A percentile compares a stretch with the other conserved stretches of the same genome.
phyloP scores from a whole-genome alignment of 2,329 filamentous ascomycete species.

The Nakataea oryzae region DNA sequence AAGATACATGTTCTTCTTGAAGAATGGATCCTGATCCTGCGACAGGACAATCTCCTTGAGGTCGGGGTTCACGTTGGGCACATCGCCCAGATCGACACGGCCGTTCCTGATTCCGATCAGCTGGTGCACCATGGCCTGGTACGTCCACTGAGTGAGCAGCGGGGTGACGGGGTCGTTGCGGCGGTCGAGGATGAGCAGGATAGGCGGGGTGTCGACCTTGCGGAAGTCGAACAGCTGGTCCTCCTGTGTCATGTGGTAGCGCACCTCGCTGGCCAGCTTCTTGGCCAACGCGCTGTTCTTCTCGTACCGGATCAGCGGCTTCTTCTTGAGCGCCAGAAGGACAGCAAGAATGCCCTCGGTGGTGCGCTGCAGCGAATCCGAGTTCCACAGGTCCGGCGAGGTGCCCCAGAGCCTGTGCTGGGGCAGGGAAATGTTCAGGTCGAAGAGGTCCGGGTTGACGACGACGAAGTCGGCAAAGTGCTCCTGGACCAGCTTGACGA shows the following conservation, averaged over 20 bases:
- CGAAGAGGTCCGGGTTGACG: slow-evolving; percentile 89
- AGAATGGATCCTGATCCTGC: slow-evolving; percentile 96
- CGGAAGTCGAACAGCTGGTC: slow-evolving; percentile 95
- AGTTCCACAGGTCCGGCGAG: slow-evolving; percentile 72
- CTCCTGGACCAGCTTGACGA: slow-evolving; percentile 88
- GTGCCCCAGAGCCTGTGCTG: slow-evolving; percentile 71
- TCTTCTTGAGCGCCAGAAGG: slow-evolving; percentile 88
- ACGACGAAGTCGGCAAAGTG: slow-evolving; percentile 95
- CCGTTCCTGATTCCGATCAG: slow-evolving; percentile 89
- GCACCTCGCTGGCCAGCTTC: slow-evolving; percentile 85
- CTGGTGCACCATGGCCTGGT: slow-evolving; percentile 99
- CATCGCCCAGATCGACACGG: slow-evolving; percentile 76
- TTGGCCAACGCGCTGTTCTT: slow-evolving; percentile 84
- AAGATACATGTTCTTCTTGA: slow-evolving; percentile 97
- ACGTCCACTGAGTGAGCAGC: slow-evolving; percentile 94
- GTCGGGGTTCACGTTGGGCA: slow-evolving; percentile 77
- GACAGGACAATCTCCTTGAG: slow-evolving; percentile 90
- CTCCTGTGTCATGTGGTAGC: slow-evolving; percentile 90
- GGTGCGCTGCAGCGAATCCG: slow-evolving; percentile 74
- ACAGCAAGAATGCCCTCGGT: slow-evolving; percentile 81
- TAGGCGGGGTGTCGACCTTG: slow-evolving; percentile 86
- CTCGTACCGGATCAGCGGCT: slow-evolving; percentile 85
- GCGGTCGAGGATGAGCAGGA: slow-evolving; percentile 81
- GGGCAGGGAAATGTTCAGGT: slow-evolving; percentile 63
- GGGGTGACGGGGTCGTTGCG: slow-evolving; percentile 93